A percentile compares a stretch with the other conserved stretches of the same genome.
phyloP scores from a whole-genome alignment of 257 asterid genomes.

The Henckelia pumila region DNA sequence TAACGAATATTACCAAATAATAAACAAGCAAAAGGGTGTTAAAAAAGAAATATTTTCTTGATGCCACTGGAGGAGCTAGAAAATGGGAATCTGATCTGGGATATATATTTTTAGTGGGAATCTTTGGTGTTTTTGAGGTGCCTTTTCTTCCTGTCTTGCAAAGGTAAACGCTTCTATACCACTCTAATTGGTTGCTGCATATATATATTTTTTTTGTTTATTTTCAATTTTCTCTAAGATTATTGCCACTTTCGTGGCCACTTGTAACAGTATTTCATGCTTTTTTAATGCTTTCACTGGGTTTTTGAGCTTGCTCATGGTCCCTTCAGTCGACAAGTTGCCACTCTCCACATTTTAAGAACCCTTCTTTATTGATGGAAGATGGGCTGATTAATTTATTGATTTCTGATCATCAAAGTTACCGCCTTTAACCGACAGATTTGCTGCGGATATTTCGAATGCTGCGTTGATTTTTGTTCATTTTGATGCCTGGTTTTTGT shows the following conservation, averaged over 20 bases:
- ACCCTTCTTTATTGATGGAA: slow-evolving; percentile 22
- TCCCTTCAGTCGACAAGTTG: slow-evolving; percentile 25
- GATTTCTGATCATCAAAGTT: not conserved
- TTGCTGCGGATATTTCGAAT: not conserved
- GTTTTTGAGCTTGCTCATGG: slow-evolving; percentile 19
- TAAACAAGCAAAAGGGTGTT: not conserved
- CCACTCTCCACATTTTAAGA: slow-evolving; percentile 18
- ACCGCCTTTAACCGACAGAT: not conserved
- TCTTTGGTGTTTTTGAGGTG: slow-evolving; percentile 45
- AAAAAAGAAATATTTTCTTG: slow-evolving; percentile 24
- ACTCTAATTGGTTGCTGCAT: slow-evolving; percentile 22
- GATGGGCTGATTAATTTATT: slow-evolving; percentile 25
- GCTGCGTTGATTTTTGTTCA: not conserved
- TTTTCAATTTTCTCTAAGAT: slow-evolving; percentile 20
- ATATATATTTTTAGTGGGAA: slow-evolving; percentile 48
- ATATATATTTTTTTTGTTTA: slow-evolving; percentile 19
- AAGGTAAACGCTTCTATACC: slow-evolving; percentile 42
- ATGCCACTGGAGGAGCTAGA: slow-evolving; percentile 27
- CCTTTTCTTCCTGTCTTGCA: slow-evolving; percentile 28
- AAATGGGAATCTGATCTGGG: slow-evolving; percentile 45
- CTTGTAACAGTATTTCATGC: slow-evolving; percentile 30
- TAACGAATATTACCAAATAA: not conserved
- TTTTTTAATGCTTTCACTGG: slow-evolving; percentile 20
- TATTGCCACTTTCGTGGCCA: slow-evolving; percentile 31
- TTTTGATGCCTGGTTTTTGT: slow-evolving; percentile 9